Base-by-base conservation (phyloP, 2,329 filamentous ascomycete species). In the Penicillium janthinellum region DNA sequence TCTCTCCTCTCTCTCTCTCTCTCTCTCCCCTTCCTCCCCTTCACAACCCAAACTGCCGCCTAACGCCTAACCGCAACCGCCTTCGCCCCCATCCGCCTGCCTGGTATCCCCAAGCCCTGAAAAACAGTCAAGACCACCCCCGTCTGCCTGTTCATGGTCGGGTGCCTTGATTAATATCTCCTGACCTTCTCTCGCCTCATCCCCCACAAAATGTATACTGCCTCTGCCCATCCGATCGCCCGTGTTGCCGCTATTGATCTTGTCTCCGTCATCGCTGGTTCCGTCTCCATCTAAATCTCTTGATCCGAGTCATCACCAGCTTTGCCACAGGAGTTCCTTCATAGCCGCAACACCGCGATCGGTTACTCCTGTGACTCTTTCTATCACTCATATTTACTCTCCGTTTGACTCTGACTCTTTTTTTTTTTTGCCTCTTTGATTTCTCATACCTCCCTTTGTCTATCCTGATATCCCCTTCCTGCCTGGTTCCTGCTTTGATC, bases 151-250 rank as follows among this genome's bases (percentile, higher is more conserved):
- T 68, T 64, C 63, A 65, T 69, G 68, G 68, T 70, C 66, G 66
- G 67, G 70, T 70, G 63, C 63, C 61, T 66, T 64, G 67, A 62
- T 41, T n/a, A 10, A 52, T 2, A 10, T 7, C 10, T 17, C 14
- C 37, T 25, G 17, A 17, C 22, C 39, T 63, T 60, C 56, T 58
- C 60, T 39, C 44, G 57, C 59, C 58, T 54, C 61, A 44, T 56
- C 37, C 34, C 15, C 14, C 20, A n/a, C 75, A 77, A 77, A 71
- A 77, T 77, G 75, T 77, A 77, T 76, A 70, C 71, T 75, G 71
- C 58, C 60, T 67, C 68, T 63, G 61, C 64, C 64, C 68, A 69
- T 70, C 75, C 74, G 74, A 74, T 77, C 74, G 67, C 70, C 73
- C 63, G 67, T 70, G 68, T 72, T 73, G 71, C 69, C 57, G 62